Base-by-base conservation (phyloP, 108 stramenopile genomes). In the Cyclotella atomus region DNA sequence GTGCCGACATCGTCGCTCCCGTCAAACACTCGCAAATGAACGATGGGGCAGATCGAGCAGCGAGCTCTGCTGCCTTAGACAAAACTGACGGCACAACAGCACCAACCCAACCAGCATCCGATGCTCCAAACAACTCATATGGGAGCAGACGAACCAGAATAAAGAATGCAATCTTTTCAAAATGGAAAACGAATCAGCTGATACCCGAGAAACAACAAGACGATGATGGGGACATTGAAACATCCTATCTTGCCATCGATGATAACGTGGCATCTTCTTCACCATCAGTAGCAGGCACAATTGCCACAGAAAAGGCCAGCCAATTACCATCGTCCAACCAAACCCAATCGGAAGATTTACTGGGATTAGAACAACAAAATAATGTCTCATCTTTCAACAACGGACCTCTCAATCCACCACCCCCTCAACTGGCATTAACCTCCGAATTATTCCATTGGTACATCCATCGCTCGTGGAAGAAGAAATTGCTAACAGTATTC, bases 391-490 rank as follows among this genome's bases (percentile, higher is more conserved):
- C 55, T 5, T 29, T 19, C 29, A 9, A 29, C 23, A 56, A 56
- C 28, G 29, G 19, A 9, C 8, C 55, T 28, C 7, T 4, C 55
- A 6, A 27, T 28, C 30, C 30, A 59, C 29, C n/a, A n/a, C n/a
- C n/a, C n/a, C n/a, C n/a, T n/a, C n/a, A n/a, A n/a, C n/a, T n/a
- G n/a, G n/a, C n/a, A n/a, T n/a, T 33, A 33, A 33, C 56, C 61
- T 24, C 23, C 34, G 67, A 68, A 36, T 34, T 68, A 2, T 68
- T 53, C 23, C 53, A 68, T 29, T 68, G 67, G 67, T 68, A 68
- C 34, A 68, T 68, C 20, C 2, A 68, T 25, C 70, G 77, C 15
- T 78, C 77, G 19, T 65, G 70, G 55, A 71, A 59, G 55, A 78
- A 78, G 55, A 71, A 78, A 52, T 61, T 78, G 0, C 6, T 70